Conservation (phyloP, 2,329 filamentous ascomycete species). For the Talaromyces piceae region DNA sequence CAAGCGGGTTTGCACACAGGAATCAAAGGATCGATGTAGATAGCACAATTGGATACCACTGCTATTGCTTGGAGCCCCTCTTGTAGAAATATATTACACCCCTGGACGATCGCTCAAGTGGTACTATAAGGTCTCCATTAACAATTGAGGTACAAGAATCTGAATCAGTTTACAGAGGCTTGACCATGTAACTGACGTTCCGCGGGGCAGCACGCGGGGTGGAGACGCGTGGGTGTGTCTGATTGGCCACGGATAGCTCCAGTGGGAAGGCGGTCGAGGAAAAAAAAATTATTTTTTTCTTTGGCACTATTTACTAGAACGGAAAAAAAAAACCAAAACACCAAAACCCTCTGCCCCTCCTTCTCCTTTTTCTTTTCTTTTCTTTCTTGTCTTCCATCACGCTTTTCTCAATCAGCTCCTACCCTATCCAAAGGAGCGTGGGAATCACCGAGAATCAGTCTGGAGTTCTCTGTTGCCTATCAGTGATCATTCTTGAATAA, state of each 20-base stretch:
- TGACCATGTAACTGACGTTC: too few relatives aligned
- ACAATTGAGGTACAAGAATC: too few relatives aligned
- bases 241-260: conserved; percentile 8
- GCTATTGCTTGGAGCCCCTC: not conserved
- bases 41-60: not conserved
- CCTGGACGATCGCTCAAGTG: too few relatives aligned
- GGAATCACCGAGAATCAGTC: not conserved
- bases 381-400: not conserved
- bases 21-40: not conserved
- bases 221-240: conserved; percentile 6
- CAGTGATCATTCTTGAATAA: not conserved
- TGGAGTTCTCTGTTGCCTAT: not conserved
- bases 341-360: not conserved
- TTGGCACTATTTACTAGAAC: not conserved
- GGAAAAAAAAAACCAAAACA: conserved; percentile 1
- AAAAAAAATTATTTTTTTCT: conserved; percentile 12
- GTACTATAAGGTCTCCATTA: too few relatives aligned
- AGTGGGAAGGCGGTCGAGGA: too few relatives aligned
- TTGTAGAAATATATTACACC: not conserved
- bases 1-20: not conserved
- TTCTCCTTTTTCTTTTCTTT: conserved; percentile 4
- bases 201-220: conserved; percentile 6
- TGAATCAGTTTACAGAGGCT: too few relatives aligned
- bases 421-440: not conserved
- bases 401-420: not conserved